Evolutionary conservation across 331 rosid species (phyloP), one percentile per base, ranked within the genome.

Genomic region (Dryas integrifolia): DNA sequence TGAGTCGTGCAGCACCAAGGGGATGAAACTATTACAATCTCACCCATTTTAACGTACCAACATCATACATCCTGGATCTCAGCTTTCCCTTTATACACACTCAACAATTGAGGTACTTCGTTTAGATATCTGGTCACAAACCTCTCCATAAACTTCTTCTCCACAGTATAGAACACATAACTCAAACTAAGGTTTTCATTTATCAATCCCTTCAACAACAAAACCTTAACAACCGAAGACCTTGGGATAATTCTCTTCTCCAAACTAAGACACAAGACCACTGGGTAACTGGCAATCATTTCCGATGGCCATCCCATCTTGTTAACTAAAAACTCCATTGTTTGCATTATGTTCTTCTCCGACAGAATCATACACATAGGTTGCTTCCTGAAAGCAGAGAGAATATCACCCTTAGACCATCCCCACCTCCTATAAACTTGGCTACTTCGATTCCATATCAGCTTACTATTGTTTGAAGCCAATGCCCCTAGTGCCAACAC

Each of bases 191-290:
- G 6, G 60, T 57, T 12, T 72, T 80, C 59, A 15, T 64, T 56
- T 0, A 83, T 38, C 84, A 85, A 70, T n/a, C 79, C 85, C 75
- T 74, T 81, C 11, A 64, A 81, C 26, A 56, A 7, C 69, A 84
- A 16, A 58, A 43, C 65, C 46, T 71, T 64, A 51, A 77, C 40
- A 45, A 83, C 72, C 0, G 69, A 69, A 58, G 49, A 80, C 58
- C 87, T 69, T 0, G 86, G 90, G n/a, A 76, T 70, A 26, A 81
- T 45, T 46, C 86, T 78, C 67, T 77, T 86, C 52, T 72, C 72
- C 81, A 83, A 72, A 72, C 79, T 81, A 7, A 53, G 5, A 11
- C 58, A 0, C 7, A 75, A 15, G 4, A 87, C 9, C 8, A 0
- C 0, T 0, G 85, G 82, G 40, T 10, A 6, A 26, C 14, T 46